A percentile compares a stretch with the other conserved stretches of the same genome.
These are phyloP conservation scores for Yamadazyma takamatsuzukensis DNA, from an alignment of 805 yeast species.

Conservation along the genomic window DNA sequence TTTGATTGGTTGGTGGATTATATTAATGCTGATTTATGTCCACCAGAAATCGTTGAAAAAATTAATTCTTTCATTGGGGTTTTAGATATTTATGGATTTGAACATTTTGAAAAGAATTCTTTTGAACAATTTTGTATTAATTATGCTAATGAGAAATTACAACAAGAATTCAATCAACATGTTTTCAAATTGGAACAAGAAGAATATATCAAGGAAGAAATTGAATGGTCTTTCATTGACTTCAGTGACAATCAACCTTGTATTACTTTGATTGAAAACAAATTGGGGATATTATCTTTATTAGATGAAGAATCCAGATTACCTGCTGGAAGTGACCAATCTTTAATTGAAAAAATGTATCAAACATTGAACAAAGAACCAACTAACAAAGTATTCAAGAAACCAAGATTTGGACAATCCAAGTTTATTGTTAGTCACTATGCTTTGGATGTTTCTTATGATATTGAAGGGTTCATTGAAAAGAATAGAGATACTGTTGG, in stretches of 20 bases:
- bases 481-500: slow-evolving; percentile 97
- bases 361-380: slow-evolving; percentile 79
- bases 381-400: slow-evolving; percentile 72
- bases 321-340: slow-evolving; percentile 89
- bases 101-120: slow-evolving; percentile 89
- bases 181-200: slow-evolving; percentile 97
- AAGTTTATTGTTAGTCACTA: slow-evolving; percentile 90
- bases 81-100: slow-evolving; percentile 95
- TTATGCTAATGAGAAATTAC: slow-evolving; percentile 94
- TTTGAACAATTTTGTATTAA: slow-evolving; percentile 97
- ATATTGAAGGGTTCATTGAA: slow-evolving; percentile 91
- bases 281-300: slow-evolving; percentile 80
- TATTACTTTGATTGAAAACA: slow-evolving; percentile 84
- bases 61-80: slow-evolving; percentile 86
- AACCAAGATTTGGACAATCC: slow-evolving; percentile 90
- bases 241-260: slow-evolving; percentile 97
- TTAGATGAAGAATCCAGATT: slow-evolving; percentile 93
- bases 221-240: slow-evolving; percentile 95
- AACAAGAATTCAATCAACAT: slow-evolving; percentile 96
- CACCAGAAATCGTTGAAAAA: slow-evolving; percentile 58
- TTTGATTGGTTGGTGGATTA: slow-evolving; percentile 93
- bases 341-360: slow-evolving; percentile 89
- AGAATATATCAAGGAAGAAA: slow-evolving; percentile 86
- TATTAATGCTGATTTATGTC: slow-evolving; percentile 78
- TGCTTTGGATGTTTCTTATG: slow-evolving; percentile 91